Base-by-base conservation (phyloP, 1,284 basidiomycete species). In the Malassezia sympodialis region DNA sequence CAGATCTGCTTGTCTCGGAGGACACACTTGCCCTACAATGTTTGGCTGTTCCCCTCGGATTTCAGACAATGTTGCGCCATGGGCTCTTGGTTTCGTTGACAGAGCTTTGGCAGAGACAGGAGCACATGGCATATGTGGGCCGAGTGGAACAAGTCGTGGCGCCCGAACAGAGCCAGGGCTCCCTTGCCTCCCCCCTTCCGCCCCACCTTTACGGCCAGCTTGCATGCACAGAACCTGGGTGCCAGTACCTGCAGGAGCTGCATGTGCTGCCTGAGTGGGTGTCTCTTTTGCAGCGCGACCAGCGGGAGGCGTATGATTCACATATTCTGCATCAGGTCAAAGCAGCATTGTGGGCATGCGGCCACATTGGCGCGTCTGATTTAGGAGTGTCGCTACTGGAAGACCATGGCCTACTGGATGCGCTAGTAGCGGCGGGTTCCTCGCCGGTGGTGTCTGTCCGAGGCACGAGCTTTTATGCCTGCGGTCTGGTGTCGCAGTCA, bases 201-300 rank as follows among this genome's bases (percentile, higher is more conserved):
- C 84, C 87, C 4, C 93, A 99, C 74, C 96, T 99, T 76, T 94
- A 96, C 66, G 91, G 93, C 21, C 90, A 96, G 74, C 87, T 98
- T 79, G 86, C 89, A 41, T 96, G 96, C 75, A 98, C 94, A 1
- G 85, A 86, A 47, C 84, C 91, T 51, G 94, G 94, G 0, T 93
- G 90, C 74, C 85, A 87, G 68, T 83, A 93, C 12, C 77, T 99
- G 40, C 81, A 84, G 51, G 87, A 90, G 35, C 37, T 40, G 26
- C 34, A 26, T 12, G 24, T 49, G 12, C 35, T 49, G 31, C 46
- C 46, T 17, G 46, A 39, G 11, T 49, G 32, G 46, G 21, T 27
- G 19, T 15, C 31, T 26, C 31, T 49, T 8, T 37, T 49, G 19
- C n/a, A 26, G 1, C 7, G 23, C 15, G 88, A 98, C 75, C 87